Evolutionary conservation across 805 yeast genomes (phyloP).

Genomic region (Scheffersomyces ergatensis): DNA sequence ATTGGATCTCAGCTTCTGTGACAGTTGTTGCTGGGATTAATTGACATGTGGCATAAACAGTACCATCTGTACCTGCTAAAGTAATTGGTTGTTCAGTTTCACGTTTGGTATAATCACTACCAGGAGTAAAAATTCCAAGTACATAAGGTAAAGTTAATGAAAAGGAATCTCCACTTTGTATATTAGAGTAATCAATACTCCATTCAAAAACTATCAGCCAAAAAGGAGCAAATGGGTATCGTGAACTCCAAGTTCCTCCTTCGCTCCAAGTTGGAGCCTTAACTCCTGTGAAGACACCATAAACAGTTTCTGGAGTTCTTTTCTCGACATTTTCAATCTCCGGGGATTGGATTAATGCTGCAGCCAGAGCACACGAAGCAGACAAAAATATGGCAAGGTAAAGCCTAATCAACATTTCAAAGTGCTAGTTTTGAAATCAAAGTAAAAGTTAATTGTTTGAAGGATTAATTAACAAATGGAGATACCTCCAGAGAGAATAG

Average conservation of each 20-base stretch:
- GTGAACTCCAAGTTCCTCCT: background rate
- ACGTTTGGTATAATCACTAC: background rate
- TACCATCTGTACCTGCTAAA: background rate
- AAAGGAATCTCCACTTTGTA: background rate
- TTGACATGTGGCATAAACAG: background rate
- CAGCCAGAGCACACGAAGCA: background rate
- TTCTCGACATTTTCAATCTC: background rate
- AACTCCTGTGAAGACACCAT: background rate
- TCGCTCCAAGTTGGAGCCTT: background rate
- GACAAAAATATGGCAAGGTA: background rate
- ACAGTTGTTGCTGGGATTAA: background rate
- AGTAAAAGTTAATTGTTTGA: too few species aligned
- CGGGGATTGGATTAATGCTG: background rate
- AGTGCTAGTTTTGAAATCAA: too few species aligned
- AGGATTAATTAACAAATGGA: too few species aligned
- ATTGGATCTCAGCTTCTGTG: background rate
- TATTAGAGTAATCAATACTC: background rate
- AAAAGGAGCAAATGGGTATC: background rate
- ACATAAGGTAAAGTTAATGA: background rate
- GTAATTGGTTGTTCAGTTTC: background rate
- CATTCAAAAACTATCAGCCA: background rate
- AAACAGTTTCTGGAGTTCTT: background rate
- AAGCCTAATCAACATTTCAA: background rate
- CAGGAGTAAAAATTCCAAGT: background rate
- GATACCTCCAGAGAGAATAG: too few species aligned